Conservation (phyloP, 1,284 basidiomycete genomes). For the Cutaneotrichosporon sp. region DNA sequence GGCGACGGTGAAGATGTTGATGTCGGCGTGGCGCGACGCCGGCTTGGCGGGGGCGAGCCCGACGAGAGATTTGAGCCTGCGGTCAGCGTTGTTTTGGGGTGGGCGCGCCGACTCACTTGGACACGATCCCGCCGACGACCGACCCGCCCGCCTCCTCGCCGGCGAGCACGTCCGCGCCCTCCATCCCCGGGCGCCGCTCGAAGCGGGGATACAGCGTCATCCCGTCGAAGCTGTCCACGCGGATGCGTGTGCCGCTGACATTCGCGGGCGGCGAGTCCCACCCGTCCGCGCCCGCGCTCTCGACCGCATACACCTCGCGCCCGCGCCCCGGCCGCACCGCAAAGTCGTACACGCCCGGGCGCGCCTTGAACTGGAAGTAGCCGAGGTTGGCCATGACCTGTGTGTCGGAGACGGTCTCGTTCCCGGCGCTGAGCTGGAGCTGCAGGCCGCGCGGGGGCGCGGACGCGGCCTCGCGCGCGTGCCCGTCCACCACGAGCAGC, state of each 20-base stretch:
- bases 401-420: slow-evolving; percentile 70
- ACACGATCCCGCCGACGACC: slow-evolving; percentile 26
- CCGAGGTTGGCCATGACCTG: slow-evolving; percentile 92
- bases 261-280: slow-evolving; percentile 73
- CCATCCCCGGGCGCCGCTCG: slow-evolving; percentile 71
- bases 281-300: slow-evolving; percentile 79
- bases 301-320: slow-evolving; percentile 74
- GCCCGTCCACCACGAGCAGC: slow-evolving; percentile 89
- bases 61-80: slow-evolving; percentile 43
- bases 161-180: slow-evolving; percentile 72
- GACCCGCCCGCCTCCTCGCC: slow-evolving; percentile 4
- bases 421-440: slow-evolving; percentile 67
- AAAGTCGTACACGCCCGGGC: slow-evolving; percentile 81
- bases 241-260: slow-evolving; percentile 66
- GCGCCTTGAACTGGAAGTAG: slow-evolving; percentile 93
- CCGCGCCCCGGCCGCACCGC: slow-evolving; percentile 81
- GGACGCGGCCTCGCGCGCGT: slow-evolving; percentile 72
- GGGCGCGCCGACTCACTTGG: slow-evolving; percentile 28
- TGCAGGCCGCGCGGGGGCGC: slow-evolving; percentile 79
- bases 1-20: slow-evolving; percentile 99
- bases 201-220: slow-evolving; percentile 84
- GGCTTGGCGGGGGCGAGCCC: slow-evolving; percentile 38
- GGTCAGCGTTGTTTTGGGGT: not conserved
- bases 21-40: slow-evolving; percentile 65
- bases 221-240: slow-evolving; percentile 83